Percentiles rank a stretch among this genome's conserved stretches.
Evolutionary conservation across 129 eudicot genomes (phyloP).

Genomic region (Helianthus tuberosus): DNA sequence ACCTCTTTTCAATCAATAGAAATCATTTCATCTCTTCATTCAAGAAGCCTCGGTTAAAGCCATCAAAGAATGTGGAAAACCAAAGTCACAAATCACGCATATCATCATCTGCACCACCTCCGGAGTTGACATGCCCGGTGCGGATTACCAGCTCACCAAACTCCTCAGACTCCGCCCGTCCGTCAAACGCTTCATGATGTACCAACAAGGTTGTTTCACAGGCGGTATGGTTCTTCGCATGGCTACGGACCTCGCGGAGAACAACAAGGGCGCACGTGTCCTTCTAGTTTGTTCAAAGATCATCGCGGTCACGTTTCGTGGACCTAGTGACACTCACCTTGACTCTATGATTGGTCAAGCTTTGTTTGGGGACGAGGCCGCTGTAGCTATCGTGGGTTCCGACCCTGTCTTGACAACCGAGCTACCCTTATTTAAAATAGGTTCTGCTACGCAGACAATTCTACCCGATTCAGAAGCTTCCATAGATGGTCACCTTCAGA

Average conservation of each 20-base stretch:
- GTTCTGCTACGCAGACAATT: constrained; percentile 39
- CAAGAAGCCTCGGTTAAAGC: constrained; percentile 70
- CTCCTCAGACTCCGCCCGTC: constrained; percentile 71
- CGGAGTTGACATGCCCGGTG: constrained; percentile 82
- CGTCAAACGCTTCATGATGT: constrained; percentile 58
- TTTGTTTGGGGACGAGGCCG: constrained; percentile 52
- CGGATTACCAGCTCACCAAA: constrained; percentile 73
- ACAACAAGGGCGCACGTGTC: constrained; percentile 63
- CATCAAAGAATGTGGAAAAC: constrained; percentile 48
- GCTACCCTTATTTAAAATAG: constrained; percentile 38
- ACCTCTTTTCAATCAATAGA: too few species aligned
- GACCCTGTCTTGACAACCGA: constrained; percentile 35
- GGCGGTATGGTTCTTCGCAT: constrained; percentile 60
- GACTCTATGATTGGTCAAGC: constrained; percentile 71
- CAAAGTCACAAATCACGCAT: constrained; percentile 70
- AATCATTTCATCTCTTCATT: too few species aligned
- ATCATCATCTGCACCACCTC: constrained; percentile 69
- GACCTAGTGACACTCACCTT: constrained; percentile 59
- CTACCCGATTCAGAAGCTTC: constrained; percentile 38
- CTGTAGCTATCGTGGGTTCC: constrained; percentile 38
- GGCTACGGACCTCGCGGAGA: constrained; percentile 72
- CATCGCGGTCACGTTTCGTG: constrained; percentile 68
- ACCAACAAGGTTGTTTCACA: constrained; percentile 43
- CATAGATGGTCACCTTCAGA: constrained; percentile 38
- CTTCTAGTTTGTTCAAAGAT: constrained; percentile 67